Evolutionary conservation across 1,139 yeast genomes (phyloP).

Genomic region (Yarrowia galli): DNA sequence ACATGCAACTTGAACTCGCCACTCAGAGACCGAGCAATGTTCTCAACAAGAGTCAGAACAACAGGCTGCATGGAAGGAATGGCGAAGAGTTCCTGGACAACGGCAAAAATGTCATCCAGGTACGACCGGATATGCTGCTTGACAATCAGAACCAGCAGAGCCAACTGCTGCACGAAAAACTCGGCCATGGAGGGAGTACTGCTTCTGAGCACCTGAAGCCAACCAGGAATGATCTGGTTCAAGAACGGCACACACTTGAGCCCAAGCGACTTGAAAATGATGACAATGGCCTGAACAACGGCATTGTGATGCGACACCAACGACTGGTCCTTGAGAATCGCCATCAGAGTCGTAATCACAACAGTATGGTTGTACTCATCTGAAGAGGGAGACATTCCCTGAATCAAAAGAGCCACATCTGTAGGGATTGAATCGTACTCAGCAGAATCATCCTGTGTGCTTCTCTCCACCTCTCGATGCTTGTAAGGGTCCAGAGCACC

Average conservation of each 20-base stretch:
- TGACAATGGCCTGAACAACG: conserved; percentile 89
- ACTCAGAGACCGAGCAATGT: conserved; percentile 83
- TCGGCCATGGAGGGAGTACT: conserved; percentile 86
- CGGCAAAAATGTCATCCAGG: conserved; percentile 75
- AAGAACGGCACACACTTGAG: conserved; percentile 85
- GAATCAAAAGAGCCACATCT: conserved; percentile 88
- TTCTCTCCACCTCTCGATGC: conserved; percentile 88
- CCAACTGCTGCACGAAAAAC: conserved; percentile 87
- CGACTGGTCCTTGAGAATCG: conserved; percentile 82
- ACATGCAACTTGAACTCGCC: conserved; percentile 90
- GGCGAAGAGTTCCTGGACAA: conserved; percentile 77
- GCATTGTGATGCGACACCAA: conserved; percentile 86
- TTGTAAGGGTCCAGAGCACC: conserved; percentile 98
- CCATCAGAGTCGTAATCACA: conserved; percentile 83
- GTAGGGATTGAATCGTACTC: conserved; percentile 89
- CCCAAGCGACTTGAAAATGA: conserved; percentile 88
- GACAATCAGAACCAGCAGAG: conserved; percentile 79
- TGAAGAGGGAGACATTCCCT: conserved; percentile 90
- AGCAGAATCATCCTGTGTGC: conserved; percentile 61
- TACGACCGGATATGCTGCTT: conserved; percentile 90
- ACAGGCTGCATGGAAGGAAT: conserved; percentile 75
- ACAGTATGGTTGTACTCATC: conserved; percentile 97
- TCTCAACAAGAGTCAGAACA: conserved; percentile 80
- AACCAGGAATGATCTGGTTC: conserved; percentile 87
- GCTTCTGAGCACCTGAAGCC: conserved; percentile 80